phyloP scores from a whole-genome alignment of 345 rosid species.

The Boechera divaricarpa region DNA sequence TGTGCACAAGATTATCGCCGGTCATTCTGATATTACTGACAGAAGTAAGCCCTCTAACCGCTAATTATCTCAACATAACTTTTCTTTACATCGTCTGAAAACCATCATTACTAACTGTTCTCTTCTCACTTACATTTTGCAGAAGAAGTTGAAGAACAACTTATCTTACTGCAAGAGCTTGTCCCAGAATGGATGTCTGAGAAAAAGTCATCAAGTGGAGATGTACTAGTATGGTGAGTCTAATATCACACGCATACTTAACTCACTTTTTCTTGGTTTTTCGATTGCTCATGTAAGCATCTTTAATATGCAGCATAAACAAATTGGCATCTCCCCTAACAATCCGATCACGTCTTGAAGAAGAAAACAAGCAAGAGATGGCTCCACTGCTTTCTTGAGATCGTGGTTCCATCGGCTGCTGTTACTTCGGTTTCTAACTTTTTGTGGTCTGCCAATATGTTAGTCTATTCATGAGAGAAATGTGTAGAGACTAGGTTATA shows the following conservation, averaged over 20 bases:
- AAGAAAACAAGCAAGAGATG: conserved; percentile 50
- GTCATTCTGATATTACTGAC: conserved; percentile 68
- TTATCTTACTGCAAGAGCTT: conserved; percentile 66
- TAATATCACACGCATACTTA: not conserved
- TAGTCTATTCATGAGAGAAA: not conserved
- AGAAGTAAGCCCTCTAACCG: conserved; percentile 56
- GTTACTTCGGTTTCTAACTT: not conserved
- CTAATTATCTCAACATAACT: not conserved
- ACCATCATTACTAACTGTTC: conserved; percentile 18
- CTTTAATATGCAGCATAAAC: conserved; percentile 59
- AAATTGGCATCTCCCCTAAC: conserved; percentile 57
- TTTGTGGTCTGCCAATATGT: not conserved
- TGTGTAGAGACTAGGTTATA: conserved; percentile 7
- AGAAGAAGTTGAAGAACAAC: conserved; percentile 89
- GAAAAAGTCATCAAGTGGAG: conserved; percentile 69
- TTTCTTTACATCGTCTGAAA: not conserved
- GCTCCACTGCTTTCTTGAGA: conserved; percentile 18
- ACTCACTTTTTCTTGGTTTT: not conserved
- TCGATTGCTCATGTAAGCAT: not conserved
- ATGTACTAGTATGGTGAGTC: conserved; percentile 70
- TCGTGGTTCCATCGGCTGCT: not conserved
- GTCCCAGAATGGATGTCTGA: conserved; percentile 90
- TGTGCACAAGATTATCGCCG: conserved; percentile 59
- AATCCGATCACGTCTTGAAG: conserved; percentile 56
- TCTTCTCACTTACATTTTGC: conserved; percentile 5